These are phyloP conservation scores for Macrocystidia cucumis DNA, from an alignment of 1,284 basidiomycete genomes.

Conservation along the genomic window DNA sequence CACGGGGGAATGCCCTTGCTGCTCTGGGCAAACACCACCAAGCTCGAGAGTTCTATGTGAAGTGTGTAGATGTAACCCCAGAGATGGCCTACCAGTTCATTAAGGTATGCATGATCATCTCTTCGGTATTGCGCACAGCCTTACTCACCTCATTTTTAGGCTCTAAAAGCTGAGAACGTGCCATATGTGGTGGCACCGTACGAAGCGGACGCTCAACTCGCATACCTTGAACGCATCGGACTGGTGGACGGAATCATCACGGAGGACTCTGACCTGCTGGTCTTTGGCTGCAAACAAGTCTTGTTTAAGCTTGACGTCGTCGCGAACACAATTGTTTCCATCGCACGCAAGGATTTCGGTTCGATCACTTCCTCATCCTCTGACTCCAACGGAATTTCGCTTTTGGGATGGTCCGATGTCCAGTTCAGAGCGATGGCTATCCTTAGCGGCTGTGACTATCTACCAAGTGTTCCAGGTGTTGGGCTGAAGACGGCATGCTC, in stretches of 20 bases:
- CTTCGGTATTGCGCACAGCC: background rate
- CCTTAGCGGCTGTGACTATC: constrained; percentile 95
- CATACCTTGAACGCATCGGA: constrained; percentile 82
- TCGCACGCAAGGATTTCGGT: constrained; percentile 75
- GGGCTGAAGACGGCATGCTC: constrained; percentile 93
- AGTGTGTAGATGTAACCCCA: constrained; percentile 93
- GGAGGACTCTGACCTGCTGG: constrained; percentile 96
- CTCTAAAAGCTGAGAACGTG: constrained; percentile 72
- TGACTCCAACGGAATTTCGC: constrained; percentile 52
- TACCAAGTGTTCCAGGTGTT: constrained; percentile 88
- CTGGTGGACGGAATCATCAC: constrained; percentile 92
- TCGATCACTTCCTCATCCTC: constrained; percentile 46
- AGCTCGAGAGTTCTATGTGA: constrained; percentile 85
- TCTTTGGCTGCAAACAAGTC: constrained; percentile 88
- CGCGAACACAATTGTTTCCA: constrained; percentile 70
- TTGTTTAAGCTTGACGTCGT: constrained; percentile 81
- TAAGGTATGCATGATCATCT: constrained; percentile 55
- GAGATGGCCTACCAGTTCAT: constrained; percentile 97
- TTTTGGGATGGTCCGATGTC: constrained; percentile 83
- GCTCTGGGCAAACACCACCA: constrained; percentile 73
- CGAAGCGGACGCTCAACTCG: constrained; percentile 97
- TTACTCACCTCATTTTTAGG: constrained; percentile 35
- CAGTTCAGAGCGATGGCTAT: constrained; percentile 97
- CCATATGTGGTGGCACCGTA: constrained; percentile 95
- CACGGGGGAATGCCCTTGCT: constrained; percentile 65